phyloP scores from a whole-genome alignment of 768 basidiomycete genomes.

The Tylopilus sp. region DNA sequence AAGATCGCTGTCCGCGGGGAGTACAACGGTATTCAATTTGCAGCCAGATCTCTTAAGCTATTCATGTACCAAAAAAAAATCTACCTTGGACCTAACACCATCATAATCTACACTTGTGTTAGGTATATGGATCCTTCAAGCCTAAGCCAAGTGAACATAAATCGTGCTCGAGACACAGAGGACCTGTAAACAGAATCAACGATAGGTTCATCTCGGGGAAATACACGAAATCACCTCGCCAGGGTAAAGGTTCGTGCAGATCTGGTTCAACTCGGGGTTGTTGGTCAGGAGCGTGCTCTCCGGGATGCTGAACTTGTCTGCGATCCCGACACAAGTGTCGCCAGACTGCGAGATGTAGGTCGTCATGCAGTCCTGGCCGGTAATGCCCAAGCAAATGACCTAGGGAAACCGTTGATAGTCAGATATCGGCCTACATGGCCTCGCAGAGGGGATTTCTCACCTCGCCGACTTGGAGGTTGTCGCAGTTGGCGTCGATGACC shows the following conservation, averaged over 20 bases:
- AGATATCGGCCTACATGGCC: neutral
- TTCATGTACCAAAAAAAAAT: neutral
- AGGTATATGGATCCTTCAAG: constrained; percentile 1
- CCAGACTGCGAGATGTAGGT: constrained; percentile 44
- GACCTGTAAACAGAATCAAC: constrained; percentile 17
- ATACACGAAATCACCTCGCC: constrained; percentile 45
- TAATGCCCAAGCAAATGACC: constrained; percentile 54
- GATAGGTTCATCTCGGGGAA: neutral
- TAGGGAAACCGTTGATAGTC: constrained; percentile 12
- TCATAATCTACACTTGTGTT: neutral
- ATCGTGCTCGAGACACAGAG: constrained; percentile 23
- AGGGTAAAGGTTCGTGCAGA: constrained; percentile 54
- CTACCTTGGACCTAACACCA: too few relatives aligned
- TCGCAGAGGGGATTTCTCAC: constrained; percentile 24
- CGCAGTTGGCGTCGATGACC: constrained; percentile 49
- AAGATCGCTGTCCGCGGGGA: too few relatives aligned
- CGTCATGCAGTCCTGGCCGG: constrained; percentile 53
- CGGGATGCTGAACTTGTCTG: constrained; percentile 39
- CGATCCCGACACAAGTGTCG: constrained; percentile 51
- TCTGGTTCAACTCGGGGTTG: constrained; percentile 59
- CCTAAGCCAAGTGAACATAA: constrained; percentile 21
- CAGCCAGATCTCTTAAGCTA: neutral
- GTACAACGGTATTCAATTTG: neutral
- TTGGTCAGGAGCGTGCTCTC: constrained; percentile 48
- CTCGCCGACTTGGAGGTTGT: constrained; percentile 51